Evolutionary conservation across 768 basidiomycete species (phyloP), one percentile per base, ranked within the genome.

Genomic region (Mrakia frigida): DNA sequence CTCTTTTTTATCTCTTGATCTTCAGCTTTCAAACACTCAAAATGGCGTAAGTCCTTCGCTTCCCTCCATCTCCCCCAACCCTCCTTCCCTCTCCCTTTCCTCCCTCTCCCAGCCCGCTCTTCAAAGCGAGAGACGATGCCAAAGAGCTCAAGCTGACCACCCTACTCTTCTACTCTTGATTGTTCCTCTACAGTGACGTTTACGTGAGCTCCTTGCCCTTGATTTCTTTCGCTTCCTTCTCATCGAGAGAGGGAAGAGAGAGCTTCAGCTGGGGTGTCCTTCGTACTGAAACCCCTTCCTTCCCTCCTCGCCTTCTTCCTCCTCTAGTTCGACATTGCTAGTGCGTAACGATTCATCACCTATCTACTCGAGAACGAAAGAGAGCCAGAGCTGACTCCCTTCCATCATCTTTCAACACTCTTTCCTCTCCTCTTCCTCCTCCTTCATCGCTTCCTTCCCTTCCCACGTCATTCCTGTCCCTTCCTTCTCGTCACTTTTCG

Each of bases 251-350:
- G 5, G 25, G n/a, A n/a, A 31, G 4, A n/a, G 18, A 41, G 56
- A 31, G 52, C 59, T n/a, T 60, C 63, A 16, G n/a, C 21, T n/a
- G n/a, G n/a, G n/a, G n/a, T n/a, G n/a, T 23, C 14, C 35, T 25
- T 23, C 37, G 25, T 23, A 50, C 74, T 70, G 28, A 75, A 7
- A 28, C n/a, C 50, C 39, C 31, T 52, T 39, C 41, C 41, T 70
- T 28, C 69, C n/a, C 39, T 56, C 18, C 39, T 63, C 59, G 16
- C 14, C 25, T 14, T 56, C 31, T 35, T n/a, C 5, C 25, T 28
- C 13, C 28, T n/a, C 41, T 63, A 75, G 74, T 75, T 75, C 74
- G 74, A 75, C 74, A 75, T 75, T 56, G 68, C 74, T 23, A 75
- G 74, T 75, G 53, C 65, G 74, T 75, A 16, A 2, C 21, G 35